Base-by-base conservation (phyloP, 1,139 yeast species). In the Nadsonia starkeyi-henricii region DNA sequence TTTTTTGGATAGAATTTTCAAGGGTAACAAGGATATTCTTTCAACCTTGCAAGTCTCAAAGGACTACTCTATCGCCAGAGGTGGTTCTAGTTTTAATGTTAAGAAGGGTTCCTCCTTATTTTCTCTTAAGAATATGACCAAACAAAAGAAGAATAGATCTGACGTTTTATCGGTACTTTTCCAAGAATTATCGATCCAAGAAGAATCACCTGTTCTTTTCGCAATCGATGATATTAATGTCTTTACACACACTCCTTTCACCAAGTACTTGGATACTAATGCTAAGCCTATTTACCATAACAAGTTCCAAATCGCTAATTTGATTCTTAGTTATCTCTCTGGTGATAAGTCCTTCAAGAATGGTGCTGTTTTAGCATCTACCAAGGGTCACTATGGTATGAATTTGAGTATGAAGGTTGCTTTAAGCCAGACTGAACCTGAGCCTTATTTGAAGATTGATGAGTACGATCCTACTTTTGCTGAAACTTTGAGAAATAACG, bases 151-250 rank as follows among this genome's bases (percentile, higher is more conserved):
- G 43, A 33, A 55, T 37, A 20, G 47, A 20, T 9, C 46, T 3
- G 52, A 51, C 13, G 45, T 50, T 15, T 39, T 36, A 30, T 46
- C 51, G 45, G 43, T 33, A 33, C 17, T 33, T 3, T 15, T 83
- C 15, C 65, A 70, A 2, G 85, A 82, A 63, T 66, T 79, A 46
- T 62, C 73, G 30, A 64, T 64, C 43, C 75, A 79, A 47, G 55
- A 63, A 18, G 52, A 59, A 8, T 59, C 70, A 42, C 91, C 95
- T 1, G 81, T 86, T 3, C 67, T 79, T 48, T 69, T 86, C 46
- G 72, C 94, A 5, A 70, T 86, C 45, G 97, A 89, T 61, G 80
- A 85, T 61, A 73, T 86, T 59, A 81, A 86, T 52, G 78, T 80
- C 1, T 65, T 86, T 50, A 65, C 80, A 20, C 75, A 79, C 48